These are phyloP conservation scores for Rostrohypoxylon terebratum DNA, from an alignment of 495 filamentous ascomycete genomes.

Conservation along the genomic window DNA sequence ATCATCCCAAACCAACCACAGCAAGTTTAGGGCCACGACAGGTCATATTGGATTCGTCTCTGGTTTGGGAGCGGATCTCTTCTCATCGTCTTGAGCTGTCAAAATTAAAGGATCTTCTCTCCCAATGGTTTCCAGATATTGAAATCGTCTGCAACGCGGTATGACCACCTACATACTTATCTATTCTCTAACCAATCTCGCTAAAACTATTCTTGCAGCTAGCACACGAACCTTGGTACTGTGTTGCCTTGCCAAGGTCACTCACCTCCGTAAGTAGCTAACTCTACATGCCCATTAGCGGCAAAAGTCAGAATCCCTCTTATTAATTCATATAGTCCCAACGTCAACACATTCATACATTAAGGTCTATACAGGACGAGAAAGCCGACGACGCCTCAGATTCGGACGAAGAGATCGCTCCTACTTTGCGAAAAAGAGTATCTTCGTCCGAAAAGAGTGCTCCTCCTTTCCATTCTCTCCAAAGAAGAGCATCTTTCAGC, in stretches of 20 bases:
- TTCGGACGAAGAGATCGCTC: neutral
- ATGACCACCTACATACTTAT: neutral
- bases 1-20: neutral
- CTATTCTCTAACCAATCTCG: neutral
- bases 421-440: no score
- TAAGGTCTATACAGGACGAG: neutral
- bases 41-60: neutral
- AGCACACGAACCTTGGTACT: neutral
- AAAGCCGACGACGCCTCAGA: neutral
- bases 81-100: neutral
- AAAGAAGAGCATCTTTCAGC: no score
- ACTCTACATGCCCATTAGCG: neutral
- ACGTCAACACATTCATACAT: slow-evolving; percentile 8
- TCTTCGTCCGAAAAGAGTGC: no score
- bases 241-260: neutral
- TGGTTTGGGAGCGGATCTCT: slow-evolving; percentile 11
- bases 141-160: neutral
- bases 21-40: slow-evolving; percentile 2
- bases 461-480: no score
- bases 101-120: neutral
- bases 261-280: neutral
- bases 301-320: neutral
- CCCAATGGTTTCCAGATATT: neutral
- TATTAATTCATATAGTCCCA: neutral
- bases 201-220: neutral